phyloP scores from a whole-genome alignment of 352 stramenopile genomes.

The Elongisporangium undulatum region DNA sequence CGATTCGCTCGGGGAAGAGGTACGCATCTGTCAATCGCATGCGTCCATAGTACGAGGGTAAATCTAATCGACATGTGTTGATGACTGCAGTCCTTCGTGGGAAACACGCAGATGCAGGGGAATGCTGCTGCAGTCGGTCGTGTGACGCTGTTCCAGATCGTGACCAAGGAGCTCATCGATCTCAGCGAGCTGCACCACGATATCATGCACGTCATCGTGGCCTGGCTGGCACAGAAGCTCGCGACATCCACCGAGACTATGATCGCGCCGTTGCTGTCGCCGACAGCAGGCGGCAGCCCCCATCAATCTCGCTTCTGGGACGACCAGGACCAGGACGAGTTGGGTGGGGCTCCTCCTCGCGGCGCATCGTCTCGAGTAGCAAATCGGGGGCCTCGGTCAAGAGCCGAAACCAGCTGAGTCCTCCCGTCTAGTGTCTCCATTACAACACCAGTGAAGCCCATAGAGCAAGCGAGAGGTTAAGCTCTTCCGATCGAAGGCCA shows the following conservation, averaged over 20 bases:
- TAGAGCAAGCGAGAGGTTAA: neutral
- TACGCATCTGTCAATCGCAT: conserved; percentile 7
- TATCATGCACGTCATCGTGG: conserved; percentile 80
- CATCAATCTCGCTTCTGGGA: neutral
- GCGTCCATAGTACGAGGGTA: neutral
- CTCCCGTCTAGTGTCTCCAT: no score
- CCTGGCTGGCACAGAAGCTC: conserved; percentile 72
- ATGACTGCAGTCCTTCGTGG: conserved; percentile 60
- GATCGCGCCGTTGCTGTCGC: conserved; percentile 56
- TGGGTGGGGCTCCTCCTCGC: neutral
- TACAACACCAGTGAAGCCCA: no score
- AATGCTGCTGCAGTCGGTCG: conserved; percentile 40
- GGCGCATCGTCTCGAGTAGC: neutral
- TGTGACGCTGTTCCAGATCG: conserved; percentile 70
- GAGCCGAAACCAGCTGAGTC: neutral
- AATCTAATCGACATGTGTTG: conserved; percentile 1
- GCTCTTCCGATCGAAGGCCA: neutral
- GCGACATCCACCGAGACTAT: conserved; percentile 61
- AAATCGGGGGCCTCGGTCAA: neutral
- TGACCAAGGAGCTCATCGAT: conserved; percentile 71
- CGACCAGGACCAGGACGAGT: neutral
- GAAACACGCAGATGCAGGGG: conserved; percentile 36
- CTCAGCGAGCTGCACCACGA: conserved; percentile 76
- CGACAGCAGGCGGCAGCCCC: conserved; percentile 5
- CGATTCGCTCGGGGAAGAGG: conserved; percentile 85